Evolutionary conservation across 2,329 filamentous ascomycete genomes (phyloP).

Genomic region (Macrophomina pseudophaseolina): DNA sequence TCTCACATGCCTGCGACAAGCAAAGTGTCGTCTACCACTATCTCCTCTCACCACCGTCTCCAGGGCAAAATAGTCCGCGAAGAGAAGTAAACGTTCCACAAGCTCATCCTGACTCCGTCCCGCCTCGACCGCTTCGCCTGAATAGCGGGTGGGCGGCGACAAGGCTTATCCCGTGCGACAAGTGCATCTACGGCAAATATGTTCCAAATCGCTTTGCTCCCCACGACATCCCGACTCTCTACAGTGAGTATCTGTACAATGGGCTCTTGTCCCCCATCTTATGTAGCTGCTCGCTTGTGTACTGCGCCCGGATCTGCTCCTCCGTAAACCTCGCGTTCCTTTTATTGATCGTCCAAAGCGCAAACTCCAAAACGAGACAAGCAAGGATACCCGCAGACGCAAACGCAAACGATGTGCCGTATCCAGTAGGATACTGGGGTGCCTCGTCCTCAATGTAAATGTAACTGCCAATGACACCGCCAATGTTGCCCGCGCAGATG

Average conservation of each 20-base stretch:
- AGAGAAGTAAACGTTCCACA: too few relatives aligned
- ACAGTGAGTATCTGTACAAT: conserved; percentile 42
- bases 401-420: conserved; percentile 40
- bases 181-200: too few relatives aligned
- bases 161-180: too few relatives aligned
- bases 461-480: conserved; percentile 40
- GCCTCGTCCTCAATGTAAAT: conserved; percentile 45
- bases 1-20: too few relatives aligned
- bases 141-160: too few relatives aligned
- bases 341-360: conserved; percentile 43
- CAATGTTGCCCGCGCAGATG: conserved; percentile 37
- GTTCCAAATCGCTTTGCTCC: too few relatives aligned
- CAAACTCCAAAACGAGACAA: conserved; percentile 35
- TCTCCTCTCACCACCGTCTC: too few relatives aligned
- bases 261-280: conserved; percentile 47
- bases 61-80: too few relatives aligned
- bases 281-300: conserved; percentile 43
- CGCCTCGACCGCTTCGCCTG: too few relatives aligned
- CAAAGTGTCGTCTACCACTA: too few relatives aligned
- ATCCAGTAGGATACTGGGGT: conserved; percentile 44
- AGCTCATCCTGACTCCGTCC: too few relatives aligned
- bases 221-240: not conserved
- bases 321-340: conserved; percentile 40
- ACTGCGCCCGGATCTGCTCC: conserved; percentile 41
- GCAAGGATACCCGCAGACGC: conserved; percentile 33